These are phyloP conservation scores for Penicillium antarcticum DNA, from an alignment of 495 filamentous ascomycete genomes.

Conservation along the genomic window DNA sequence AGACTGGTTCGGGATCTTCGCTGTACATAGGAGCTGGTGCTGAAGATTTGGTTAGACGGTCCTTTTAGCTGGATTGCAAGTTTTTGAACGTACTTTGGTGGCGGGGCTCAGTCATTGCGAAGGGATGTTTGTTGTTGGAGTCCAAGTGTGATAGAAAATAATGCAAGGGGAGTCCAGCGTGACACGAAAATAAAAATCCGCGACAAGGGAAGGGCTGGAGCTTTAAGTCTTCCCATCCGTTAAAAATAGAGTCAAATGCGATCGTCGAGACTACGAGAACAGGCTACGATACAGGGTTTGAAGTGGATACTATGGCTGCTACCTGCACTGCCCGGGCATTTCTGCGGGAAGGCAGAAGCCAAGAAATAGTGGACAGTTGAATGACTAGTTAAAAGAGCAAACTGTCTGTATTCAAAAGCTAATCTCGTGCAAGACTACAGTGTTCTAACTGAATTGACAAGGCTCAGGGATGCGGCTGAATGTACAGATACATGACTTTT, in stretches of 20 bases:
- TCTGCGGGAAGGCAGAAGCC: neutral
- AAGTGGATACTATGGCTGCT: too few relatives aligned
- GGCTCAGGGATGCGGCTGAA: neutral
- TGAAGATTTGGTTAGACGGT: neutral
- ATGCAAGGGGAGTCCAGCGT: too few relatives aligned
- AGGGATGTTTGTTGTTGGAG: neutral
- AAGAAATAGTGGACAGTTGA: too few relatives aligned
- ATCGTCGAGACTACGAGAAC: too few relatives aligned
- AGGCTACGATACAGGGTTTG: too few relatives aligned
- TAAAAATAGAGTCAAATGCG: neutral
- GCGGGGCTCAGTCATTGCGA: neutral
- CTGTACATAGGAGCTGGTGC: neutral
- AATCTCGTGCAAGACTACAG: too few relatives aligned
- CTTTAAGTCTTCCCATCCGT: neutral
- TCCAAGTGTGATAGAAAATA: too few relatives aligned
- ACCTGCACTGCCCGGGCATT: too few relatives aligned
- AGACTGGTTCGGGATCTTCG: conserved; percentile 2
- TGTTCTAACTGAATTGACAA: neutral
- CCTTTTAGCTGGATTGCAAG: neutral
- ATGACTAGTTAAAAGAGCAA: too few relatives aligned
- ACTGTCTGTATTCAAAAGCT: too few relatives aligned
- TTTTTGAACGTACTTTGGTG: neutral
- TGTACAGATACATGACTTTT: neutral
- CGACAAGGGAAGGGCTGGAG: neutral
- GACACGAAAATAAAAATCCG: too few relatives aligned